These are phyloP conservation scores for Passalora sequoiae DNA, from an alignment of 2,329 filamentous ascomycete genomes.

Conservation along the genomic window DNA sequence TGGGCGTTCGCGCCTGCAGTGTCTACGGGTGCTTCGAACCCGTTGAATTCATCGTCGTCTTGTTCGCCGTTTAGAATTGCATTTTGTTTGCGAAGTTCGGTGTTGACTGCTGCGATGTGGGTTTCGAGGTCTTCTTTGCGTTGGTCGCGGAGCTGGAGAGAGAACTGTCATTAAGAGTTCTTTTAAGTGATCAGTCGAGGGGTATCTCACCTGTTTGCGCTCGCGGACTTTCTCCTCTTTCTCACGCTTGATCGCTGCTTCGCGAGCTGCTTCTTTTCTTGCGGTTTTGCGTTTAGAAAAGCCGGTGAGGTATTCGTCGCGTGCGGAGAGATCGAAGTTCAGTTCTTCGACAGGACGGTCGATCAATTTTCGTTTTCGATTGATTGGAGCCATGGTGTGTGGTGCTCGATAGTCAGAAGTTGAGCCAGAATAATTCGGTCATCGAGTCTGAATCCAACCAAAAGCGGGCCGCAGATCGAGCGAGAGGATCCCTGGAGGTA, in stretches of 20 bases:
- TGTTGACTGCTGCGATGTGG: conserved; percentile 73
- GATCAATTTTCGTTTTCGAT: conserved; percentile 12
- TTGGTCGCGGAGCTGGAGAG: conserved; percentile 75
- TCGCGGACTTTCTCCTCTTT: conserved; percentile 69
- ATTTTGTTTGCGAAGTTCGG: conserved; percentile 58
- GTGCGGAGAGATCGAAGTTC: conserved; percentile 72
- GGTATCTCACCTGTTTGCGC: conserved; percentile 62
- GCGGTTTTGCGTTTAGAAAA: conserved; percentile 95
- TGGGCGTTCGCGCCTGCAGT: conserved; percentile 8
- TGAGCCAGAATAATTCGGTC: too few relatives aligned
- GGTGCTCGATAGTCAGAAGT: too few relatives aligned
- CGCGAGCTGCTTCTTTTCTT: conserved; percentile 77
- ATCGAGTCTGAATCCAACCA: too few relatives aligned
- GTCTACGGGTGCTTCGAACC: conserved; percentile 13
- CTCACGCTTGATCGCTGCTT: conserved; percentile 69
- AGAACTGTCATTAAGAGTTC: conserved; percentile 1
- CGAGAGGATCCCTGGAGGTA: background rate
- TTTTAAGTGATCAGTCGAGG: background rate
- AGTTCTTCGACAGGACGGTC: conserved; percentile 52
- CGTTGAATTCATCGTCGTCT: conserved; percentile 29
- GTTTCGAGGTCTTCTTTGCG: conserved; percentile 74
- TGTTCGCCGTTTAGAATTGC: conserved; percentile 25
- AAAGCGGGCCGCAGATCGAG: too few relatives aligned
- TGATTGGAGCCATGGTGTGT: conserved; percentile 5
- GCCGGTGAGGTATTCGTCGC: conserved; percentile 84